Evolutionary conservation across 257 asterid species (phyloP).

Genomic region (Solanum chaucha): DNA sequence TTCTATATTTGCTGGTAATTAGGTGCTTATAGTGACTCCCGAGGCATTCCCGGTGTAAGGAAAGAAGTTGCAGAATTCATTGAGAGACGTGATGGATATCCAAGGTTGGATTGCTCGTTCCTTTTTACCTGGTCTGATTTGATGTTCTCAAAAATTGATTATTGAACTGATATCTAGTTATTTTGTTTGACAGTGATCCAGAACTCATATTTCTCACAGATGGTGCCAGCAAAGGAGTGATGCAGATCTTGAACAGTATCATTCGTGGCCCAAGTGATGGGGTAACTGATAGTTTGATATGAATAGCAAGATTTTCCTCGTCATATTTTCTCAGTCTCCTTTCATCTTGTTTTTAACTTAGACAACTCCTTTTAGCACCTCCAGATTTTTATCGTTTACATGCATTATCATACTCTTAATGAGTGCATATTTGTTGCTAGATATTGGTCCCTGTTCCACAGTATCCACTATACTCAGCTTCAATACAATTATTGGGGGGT

Average conservation of each 20-base stretch:
- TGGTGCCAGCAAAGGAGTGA: conserved; percentile 99
- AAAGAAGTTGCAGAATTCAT: conserved; percentile 94
- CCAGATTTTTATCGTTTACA: not conserved
- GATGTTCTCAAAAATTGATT: not conserved
- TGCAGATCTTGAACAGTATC: conserved; percentile 65
- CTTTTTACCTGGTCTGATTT: not conserved
- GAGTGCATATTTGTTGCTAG: conserved; percentile 19
- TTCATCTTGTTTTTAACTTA: not conserved
- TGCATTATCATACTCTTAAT: not conserved
- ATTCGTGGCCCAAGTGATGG: conserved; percentile 69
- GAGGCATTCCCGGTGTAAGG: conserved; percentile 92
- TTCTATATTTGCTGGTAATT: conserved; percentile 10
- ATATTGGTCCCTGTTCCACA: conserved; percentile 97
- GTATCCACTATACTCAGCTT: conserved; percentile 94
- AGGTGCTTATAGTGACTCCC: conserved; percentile 99
- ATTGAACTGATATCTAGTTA: conserved; percentile 5
- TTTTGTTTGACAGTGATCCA: conserved; percentile 63
- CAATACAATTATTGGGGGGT: conserved; percentile 81
- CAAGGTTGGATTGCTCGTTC: conserved; percentile 45
- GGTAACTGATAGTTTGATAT: conserved; percentile 33
- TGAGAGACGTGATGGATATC: conserved; percentile 97
- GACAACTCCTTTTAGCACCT: not conserved
- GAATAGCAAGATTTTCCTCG: not conserved
- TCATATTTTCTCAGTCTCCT: not conserved
- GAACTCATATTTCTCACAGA: conserved; percentile 92